Conservation (phyloP, 2,329 filamentous ascomycete species). For the Diaporthe sp. region DNA sequence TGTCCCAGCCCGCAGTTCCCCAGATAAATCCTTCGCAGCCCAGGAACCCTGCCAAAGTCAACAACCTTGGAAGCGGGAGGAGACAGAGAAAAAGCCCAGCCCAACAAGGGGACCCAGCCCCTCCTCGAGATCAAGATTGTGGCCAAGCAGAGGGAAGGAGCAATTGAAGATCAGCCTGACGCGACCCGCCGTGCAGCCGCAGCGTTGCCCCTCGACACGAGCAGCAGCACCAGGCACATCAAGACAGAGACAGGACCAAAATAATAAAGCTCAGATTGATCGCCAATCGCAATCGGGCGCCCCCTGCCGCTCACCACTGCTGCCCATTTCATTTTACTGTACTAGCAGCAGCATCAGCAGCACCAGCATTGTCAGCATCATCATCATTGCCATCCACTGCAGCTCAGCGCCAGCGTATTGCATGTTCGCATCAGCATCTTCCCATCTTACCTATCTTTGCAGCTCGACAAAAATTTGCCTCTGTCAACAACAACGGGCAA, state of each 20-base stretch:
- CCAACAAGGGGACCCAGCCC: conserved; percentile 8
- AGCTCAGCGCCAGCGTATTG: conserved; percentile 27
- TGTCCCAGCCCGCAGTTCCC: conserved; percentile 11
- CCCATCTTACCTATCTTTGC: background rate
- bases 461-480: background rate
- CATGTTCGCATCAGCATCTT: conserved; percentile 29
- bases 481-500: background rate
- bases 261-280: conserved; percentile 30
- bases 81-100: conserved; percentile 6
- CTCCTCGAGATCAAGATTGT: conserved; percentile 20
- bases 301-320: conserved; percentile 20
- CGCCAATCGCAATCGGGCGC: conserved; percentile 29
- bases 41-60: conserved; percentile 11
- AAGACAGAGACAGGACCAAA: background rate
- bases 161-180: conserved; percentile 27
- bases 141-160: background rate
- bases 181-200: conserved; percentile 31
- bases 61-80: conserved; percentile 28
- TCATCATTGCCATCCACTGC: conserved; percentile 15
- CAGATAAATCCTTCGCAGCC: conserved; percentile 26
- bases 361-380: background rate
- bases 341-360: background rate
- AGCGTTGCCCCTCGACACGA: conserved; percentile 31
- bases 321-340: background rate
- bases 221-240: conserved; percentile 10